Evolutionary conservation across 2,329 filamentous ascomycete species (phyloP), one percentile per base, ranked within the genome.

Genomic region (Microdochium nivale): DNA sequence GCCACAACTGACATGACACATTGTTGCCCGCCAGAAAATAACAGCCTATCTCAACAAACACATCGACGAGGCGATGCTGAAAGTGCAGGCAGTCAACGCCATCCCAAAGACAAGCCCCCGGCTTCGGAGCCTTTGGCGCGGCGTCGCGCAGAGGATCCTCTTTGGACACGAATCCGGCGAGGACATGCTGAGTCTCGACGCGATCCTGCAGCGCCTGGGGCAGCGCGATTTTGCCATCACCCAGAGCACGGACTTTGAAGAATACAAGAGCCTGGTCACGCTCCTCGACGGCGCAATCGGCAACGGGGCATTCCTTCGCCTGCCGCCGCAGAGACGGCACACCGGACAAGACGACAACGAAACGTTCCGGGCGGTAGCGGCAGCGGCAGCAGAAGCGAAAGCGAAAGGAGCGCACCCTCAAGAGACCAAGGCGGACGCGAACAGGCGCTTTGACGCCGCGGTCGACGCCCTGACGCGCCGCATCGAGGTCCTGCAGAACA

Each of bases 281-380:
- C 77, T 95, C 21, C 77, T 96, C 4, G 86, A 94, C 61, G 79
- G 89, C 37, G 85, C 82, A 16, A 74, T 96, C 49, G 88, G 89
- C 54, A 80, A 85, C 53, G 88, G 79, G 2, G 66, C 67, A 58
- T 65, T 60, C 52, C 55, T 61, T 33, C 23, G 40, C 43, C n/a
- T 19, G 25, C 52, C 44, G 25, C 25, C 52, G 51, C 59, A 51
- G 64, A 56, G 53, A 65, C 59, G 23, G 47, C 50, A 52, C 56
- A 37, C 50, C 69, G 54, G 54, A n/a, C n/a, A n/a, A 59, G 58
- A 60, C 56, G 49, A 54, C 37, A 32, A 27, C 13, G 27, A 30
- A 5, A 30, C 27, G 27, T 30, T n/a, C n/a, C n/a, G n/a, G n/a
- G n/a, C n/a, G n/a, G n/a, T 11, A 30, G 56, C 48, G 64, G 56